Conservation (phyloP, 192 early-diverging fungal genomes). For the Coemansia sp. region DNA sequence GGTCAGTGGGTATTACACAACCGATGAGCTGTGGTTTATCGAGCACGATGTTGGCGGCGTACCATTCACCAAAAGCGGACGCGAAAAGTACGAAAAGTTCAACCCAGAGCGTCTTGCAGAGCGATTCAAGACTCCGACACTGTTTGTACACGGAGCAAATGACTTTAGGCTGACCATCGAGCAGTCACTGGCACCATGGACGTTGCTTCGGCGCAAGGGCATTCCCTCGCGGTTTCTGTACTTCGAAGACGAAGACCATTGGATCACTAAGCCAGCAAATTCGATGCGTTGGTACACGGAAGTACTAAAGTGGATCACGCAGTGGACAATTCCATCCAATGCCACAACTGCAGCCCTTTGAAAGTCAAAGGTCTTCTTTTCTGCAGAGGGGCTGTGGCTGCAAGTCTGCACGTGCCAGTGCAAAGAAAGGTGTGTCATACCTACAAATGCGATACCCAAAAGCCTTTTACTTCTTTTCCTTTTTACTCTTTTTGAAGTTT, state of each 20-base stretch:
- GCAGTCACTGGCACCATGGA: slow-evolving; percentile 73
- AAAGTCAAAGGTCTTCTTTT: neutral
- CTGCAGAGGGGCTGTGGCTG: neutral
- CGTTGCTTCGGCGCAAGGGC: slow-evolving; percentile 70
- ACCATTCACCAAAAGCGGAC: slow-evolving; percentile 57
- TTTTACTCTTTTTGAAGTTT: neutral
- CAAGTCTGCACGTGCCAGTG: too few relatives aligned
- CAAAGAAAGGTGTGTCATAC: neutral
- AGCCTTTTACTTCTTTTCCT: neutral
- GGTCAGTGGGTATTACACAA: slow-evolving; percentile 63
- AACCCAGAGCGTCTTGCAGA: slow-evolving; percentile 68
- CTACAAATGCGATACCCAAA: neutral
- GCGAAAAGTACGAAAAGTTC: slow-evolving; percentile 62
- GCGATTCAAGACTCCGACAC: slow-evolving; percentile 75
- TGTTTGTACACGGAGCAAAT: slow-evolving; percentile 72
- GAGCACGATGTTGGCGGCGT: slow-evolving; percentile 73
- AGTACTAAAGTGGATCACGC: slow-evolving; percentile 64
- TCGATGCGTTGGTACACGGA: slow-evolving; percentile 72
- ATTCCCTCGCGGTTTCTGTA: slow-evolving; percentile 70
- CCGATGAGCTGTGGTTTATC: slow-evolving; percentile 80
- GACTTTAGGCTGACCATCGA: slow-evolving; percentile 72
- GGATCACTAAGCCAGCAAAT: slow-evolving; percentile 73
- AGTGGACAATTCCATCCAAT: slow-evolving; percentile 12
- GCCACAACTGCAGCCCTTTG: neutral
- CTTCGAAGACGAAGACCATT: slow-evolving; percentile 77